Conservation (phyloP, 805 yeast species). For the Candida peoriensis region DNA sequence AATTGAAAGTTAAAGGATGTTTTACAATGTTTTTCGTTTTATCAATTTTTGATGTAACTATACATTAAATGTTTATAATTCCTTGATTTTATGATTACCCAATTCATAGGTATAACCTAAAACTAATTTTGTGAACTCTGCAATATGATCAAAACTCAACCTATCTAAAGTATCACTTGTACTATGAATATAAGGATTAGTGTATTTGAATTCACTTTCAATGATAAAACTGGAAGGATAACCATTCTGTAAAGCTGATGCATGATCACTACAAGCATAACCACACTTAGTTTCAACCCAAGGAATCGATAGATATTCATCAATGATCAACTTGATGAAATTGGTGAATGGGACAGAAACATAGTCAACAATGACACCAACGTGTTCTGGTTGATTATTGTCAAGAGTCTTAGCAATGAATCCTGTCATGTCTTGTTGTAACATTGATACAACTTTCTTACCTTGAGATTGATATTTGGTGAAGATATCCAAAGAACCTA, state of each 20-base stretch:
- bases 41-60: background rate
- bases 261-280: conserved; percentile 91
- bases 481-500: conserved; percentile 82
- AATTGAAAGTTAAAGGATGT: no score
- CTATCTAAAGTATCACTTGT: conserved; percentile 76
- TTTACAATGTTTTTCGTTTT: background rate
- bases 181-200: conserved; percentile 71
- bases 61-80: no score
- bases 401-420: conserved; percentile 23
- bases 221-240: conserved; percentile 80
- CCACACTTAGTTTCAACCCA: conserved; percentile 79
- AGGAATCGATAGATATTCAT: conserved; percentile 60
- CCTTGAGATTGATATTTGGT: conserved; percentile 41
- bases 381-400: conserved; percentile 47
- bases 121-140: conserved; percentile 74
- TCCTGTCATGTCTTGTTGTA: conserved; percentile 82
- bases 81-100: conserved; percentile 31
- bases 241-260: conserved; percentile 78
- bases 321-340: conserved; percentile 51
- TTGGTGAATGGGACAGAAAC: conserved; percentile 21
- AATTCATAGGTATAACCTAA: conserved; percentile 72
- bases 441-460: conserved; percentile 66
- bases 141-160: conserved; percentile 72
- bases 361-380: conserved; percentile 58
- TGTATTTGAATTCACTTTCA: conserved; percentile 64